A percentile compares a stretch with the other conserved stretches of the same genome.
Conservation (phyloP, 2,329 filamentous ascomycete species). For the Bipolaris oryzae region DNA sequence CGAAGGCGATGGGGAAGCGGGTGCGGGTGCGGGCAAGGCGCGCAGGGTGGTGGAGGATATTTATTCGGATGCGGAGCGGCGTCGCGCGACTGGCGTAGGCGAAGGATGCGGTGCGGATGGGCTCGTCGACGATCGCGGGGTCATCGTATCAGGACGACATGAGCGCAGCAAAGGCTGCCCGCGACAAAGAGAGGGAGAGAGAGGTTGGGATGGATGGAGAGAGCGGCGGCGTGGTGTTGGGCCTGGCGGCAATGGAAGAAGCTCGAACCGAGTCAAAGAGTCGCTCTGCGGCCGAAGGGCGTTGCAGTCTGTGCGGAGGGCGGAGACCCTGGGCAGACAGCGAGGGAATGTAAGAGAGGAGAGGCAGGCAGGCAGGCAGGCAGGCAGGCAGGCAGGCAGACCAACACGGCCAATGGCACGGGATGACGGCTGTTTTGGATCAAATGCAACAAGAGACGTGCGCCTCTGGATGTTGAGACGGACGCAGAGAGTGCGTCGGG, state of each 20-base stretch:
- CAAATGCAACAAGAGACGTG: no score
- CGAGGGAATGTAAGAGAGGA: background rate
- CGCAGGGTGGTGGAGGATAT: conserved; percentile 20
- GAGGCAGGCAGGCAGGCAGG: no score
- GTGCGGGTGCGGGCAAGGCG: conserved; percentile 15
- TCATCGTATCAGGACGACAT: conserved; percentile 47
- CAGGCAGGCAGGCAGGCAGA: no score
- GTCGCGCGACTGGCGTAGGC: conserved; percentile 37
- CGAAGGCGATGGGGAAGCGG: conserved; percentile 5
- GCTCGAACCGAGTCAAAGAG: conserved; percentile 15
- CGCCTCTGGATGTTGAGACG: no score
- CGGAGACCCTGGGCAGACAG: conserved; percentile 14
- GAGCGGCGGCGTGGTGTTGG: conserved; percentile 1
- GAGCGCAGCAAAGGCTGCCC: conserved; percentile 40
- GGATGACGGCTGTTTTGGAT: background rate
- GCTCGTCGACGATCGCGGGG: conserved; percentile 30
- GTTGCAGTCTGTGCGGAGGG: conserved; percentile 23
- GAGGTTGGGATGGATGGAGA: conserved; percentile 6
- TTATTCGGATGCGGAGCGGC: conserved; percentile 34
- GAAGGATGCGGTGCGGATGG: conserved; percentile 26
- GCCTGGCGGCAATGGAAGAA: conserved; percentile 20
- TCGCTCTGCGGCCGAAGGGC: conserved; percentile 4
- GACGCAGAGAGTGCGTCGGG: background rate
- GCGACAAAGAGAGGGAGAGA: conserved; percentile 16
- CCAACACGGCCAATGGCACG: background rate